Evolutionary conservation across 768 basidiomycete species (phyloP), one percentile per base, ranked within the genome.

Genomic region (Ramaria sp.): DNA sequence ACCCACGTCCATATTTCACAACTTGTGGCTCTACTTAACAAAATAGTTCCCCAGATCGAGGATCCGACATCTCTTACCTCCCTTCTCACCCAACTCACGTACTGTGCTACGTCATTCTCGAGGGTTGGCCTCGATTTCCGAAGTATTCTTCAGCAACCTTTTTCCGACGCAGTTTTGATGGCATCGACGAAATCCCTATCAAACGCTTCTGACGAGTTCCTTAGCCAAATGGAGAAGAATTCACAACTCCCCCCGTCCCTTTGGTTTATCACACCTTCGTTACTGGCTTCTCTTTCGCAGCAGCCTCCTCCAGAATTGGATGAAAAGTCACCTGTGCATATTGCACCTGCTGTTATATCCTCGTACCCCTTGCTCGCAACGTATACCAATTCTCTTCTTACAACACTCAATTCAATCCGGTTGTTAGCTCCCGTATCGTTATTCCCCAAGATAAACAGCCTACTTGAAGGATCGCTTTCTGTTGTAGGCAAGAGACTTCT

Each of bases 121-220:
- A 81, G 93, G n/a, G 78, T 95, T 15, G 95, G 95, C 0, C 75
- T 95, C 61, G 94, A 96, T 64, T 98, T 99, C 67, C 79, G 83
- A 30, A 67, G 74, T 0, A 67, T 85, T 16, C 70, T 96, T 28
- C 76, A 76, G 3, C 74, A 76, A n/a, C 70, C 87, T 2, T 82
- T 93, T 64, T 74, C 75, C 37, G 67, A 71, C 43, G 85, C 87
- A 1, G 83, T 92, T 10, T 64, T 76, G 3, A 65, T 69, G 25
- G 75, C 79, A 6, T 78, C 87, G 32, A 69, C 70, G 8, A 69
- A 70, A 25, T 81, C 83, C 38, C 66, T 88, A 45, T 63, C 65
- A 6, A 65, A 66, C 0, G 77, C 77, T 0, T 57, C 67, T 3
- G 62, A 61, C 0, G 63, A 60, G 6, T 58, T 67, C 8, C 36